A percentile compares a stretch with the other conserved stretches of the same genome.
Conservation (phyloP, 2,329 filamentous ascomycete species). For the Fusarium sp. region DNA sequence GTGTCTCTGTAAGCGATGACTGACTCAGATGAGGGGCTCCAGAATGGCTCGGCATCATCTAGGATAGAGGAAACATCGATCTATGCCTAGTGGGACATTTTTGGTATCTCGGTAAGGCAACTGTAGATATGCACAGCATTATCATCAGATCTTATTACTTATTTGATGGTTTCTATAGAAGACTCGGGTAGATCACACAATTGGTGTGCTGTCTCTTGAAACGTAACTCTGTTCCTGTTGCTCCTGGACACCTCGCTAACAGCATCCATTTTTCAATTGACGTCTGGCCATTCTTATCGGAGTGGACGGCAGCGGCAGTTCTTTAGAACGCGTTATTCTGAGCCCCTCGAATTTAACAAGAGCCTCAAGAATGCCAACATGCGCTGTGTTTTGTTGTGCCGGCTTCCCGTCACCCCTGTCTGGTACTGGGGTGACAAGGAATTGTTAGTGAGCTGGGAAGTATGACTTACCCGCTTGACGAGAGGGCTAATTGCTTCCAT, state of each 20-base stretch:
- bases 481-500: not conserved
- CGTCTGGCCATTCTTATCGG: too few relatives aligned
- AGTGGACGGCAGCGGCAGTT: not conserved
- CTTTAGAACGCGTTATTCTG: not conserved
- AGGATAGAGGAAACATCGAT: not conserved
- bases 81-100: accelerated
- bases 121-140: not conserved
- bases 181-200: not conserved
- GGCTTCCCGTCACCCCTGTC: not conserved
- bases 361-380: not conserved
- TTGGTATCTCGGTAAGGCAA: accelerated
- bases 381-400: not conserved
- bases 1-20: not conserved
- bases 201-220: not conserved
- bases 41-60: too few relatives aligned
- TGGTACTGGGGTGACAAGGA: not conserved
- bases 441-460: not conserved
- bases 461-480: accelerated
- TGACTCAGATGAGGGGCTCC: too few relatives aligned
- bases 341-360: not conserved
- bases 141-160: accelerated
- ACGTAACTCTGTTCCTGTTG: not conserved
- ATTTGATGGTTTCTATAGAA: accelerated
- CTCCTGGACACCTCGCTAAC: too few relatives aligned
- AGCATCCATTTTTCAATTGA: not conserved